Evolutionary conservation across 768 basidiomycete genomes (phyloP).

Genomic region (Suillus spraguei): DNA sequence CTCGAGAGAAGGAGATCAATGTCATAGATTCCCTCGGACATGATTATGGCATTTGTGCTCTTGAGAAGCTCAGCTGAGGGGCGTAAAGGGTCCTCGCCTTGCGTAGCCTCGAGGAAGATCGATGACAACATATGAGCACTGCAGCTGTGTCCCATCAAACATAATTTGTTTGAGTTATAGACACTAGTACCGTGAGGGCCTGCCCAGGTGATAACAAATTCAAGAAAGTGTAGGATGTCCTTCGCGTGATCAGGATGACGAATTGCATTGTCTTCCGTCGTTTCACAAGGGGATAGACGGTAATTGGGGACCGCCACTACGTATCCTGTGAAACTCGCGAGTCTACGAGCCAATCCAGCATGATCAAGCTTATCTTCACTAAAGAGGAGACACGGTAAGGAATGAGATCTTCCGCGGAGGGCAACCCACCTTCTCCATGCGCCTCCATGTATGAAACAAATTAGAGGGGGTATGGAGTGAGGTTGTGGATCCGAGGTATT

Average conservation of each 20-base stretch:
- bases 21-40: slow-evolving; percentile 83
- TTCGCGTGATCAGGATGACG: slow-evolving; percentile 72
- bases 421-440: slow-evolving; percentile 75
- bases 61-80: slow-evolving; percentile 46
- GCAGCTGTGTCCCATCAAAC: slow-evolving; percentile 80
- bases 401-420: slow-evolving; percentile 1
- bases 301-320: slow-evolving; percentile 80
- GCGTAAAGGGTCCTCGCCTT: slow-evolving; percentile 35
- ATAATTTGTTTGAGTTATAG: slow-evolving; percentile 46
- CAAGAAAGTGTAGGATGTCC: slow-evolving; percentile 65
- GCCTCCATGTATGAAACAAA: slow-evolving; percentile 82
- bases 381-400: slow-evolving; percentile 12
- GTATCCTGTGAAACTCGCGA: slow-evolving; percentile 50
- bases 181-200: slow-evolving; percentile 19
- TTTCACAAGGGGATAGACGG: slow-evolving; percentile 57
- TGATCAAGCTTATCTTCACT: slow-evolving; percentile 78
- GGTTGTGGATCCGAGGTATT: slow-evolving; percentile 1
- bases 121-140: slow-evolving; percentile 79
- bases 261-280: slow-evolving; percentile 40
- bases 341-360: slow-evolving; percentile 49
- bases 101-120: slow-evolving; percentile 59
- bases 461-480: too few relatives aligned
- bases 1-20: slow-evolving; percentile 60
- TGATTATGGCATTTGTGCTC: slow-evolving; percentile 54
- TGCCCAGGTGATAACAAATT: slow-evolving; percentile 53